These are phyloP conservation scores for Globisporangium irregulare DNA, from an alignment of 352 stramenopile species.

Conservation along the genomic window DNA sequence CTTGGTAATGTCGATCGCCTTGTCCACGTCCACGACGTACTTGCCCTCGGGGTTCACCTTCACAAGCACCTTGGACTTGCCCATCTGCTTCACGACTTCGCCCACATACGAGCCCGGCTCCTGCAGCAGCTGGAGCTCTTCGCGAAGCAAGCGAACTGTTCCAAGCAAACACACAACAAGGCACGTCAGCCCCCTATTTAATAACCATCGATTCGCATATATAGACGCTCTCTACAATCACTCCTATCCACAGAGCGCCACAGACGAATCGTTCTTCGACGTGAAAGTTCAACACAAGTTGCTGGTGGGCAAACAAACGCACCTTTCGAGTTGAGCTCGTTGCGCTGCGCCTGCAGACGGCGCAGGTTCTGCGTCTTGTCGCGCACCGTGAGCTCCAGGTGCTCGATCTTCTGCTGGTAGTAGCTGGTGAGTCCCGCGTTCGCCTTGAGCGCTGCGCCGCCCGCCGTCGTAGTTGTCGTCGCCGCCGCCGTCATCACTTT, in stretches of 20 bases:
- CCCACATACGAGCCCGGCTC: conserved; percentile 98
- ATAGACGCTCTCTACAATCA: not conserved
- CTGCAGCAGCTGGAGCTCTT: conserved; percentile 98
- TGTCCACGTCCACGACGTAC: conserved; percentile 99
- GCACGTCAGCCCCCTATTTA: not conserved
- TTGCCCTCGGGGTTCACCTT: conserved; percentile 99
- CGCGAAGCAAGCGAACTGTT: conserved; percentile 94
- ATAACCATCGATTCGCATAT: not conserved
- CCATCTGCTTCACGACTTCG: conserved; percentile 99
- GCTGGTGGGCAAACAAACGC: not conserved
- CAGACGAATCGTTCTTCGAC: not conserved
- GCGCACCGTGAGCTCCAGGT: conserved; percentile 91
- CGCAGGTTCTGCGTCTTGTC: conserved; percentile 96
- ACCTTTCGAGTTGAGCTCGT: conserved; percentile 99
- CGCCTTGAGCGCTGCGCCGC: conserved; percentile 19
- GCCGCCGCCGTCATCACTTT: conserved; percentile 36
- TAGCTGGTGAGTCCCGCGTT: conserved; percentile 82
- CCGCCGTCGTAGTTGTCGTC: conserved; percentile 39
- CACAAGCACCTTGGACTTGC: conserved; percentile 99
- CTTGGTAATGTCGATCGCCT: conserved; percentile 94
- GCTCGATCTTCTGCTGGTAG: conserved; percentile 95
- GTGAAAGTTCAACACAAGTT: not conserved
- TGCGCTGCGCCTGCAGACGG: conserved; percentile 98
- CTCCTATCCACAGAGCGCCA: not conserved
- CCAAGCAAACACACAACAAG: not conserved